phyloP scores from a whole-genome alignment of 768 basidiomycete genomes.

The Russula abietina region DNA sequence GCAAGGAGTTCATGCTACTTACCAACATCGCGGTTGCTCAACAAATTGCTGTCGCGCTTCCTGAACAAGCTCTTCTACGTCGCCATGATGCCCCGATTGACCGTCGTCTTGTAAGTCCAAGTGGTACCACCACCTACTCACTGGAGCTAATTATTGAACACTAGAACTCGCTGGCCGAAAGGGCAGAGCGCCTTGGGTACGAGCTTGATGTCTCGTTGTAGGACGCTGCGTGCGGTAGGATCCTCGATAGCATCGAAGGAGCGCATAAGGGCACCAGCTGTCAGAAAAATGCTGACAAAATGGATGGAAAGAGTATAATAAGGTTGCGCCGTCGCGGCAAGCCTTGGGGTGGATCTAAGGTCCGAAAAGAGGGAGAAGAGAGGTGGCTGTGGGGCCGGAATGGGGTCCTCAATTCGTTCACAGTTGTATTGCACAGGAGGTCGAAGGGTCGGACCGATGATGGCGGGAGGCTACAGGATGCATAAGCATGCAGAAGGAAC shows the following conservation, averaged over 20 bases:
- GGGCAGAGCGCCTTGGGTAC: slow-evolving; percentile 79
- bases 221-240: slow-evolving; percentile 64
- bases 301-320: too few species aligned
- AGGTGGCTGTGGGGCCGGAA: too few species aligned
- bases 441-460: too few species aligned
- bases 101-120: slow-evolving; percentile 66
- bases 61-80: slow-evolving; percentile 94
- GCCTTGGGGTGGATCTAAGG: too few species aligned
- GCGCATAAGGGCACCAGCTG: slow-evolving; percentile 74
- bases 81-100: slow-evolving; percentile 92
- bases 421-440: too few species aligned
- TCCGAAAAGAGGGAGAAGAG: too few species aligned
- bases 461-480: too few species aligned
- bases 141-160: slow-evolving; percentile 7
- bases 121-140: neutral
- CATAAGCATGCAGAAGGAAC: too few species aligned
- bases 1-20: slow-evolving; percentile 97
- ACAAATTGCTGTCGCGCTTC: slow-evolving; percentile 87
- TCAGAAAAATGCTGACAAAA: too few species aligned
- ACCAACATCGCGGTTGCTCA: slow-evolving; percentile 88
- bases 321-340: too few species aligned
- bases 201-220: slow-evolving; percentile 77
- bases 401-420: too few species aligned
- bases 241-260: slow-evolving; percentile 74
- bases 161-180: slow-evolving; percentile 70